A percentile compares a stretch with the other conserved stretches of the same genome.
Evolutionary conservation across 2,329 filamentous ascomycete genomes (phyloP).

Genomic region (Botrytis porri): DNA sequence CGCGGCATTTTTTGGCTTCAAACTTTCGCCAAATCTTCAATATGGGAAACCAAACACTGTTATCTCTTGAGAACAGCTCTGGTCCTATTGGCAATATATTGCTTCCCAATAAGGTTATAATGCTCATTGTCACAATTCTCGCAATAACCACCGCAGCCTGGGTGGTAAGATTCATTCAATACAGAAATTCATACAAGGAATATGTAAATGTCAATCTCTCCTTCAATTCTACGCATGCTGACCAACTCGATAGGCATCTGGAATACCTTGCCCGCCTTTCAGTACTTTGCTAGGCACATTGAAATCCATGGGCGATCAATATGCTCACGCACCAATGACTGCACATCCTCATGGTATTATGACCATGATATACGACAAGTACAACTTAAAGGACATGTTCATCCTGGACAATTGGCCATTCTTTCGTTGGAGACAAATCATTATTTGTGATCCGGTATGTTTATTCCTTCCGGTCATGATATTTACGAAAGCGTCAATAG

Average conservation of each 20-base stretch:
- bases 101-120: background rate
- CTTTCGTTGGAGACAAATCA: conserved; percentile 14
- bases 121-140: background rate
- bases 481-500: background rate
- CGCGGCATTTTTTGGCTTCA: no score
- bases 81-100: background rate
- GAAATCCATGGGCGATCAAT: conserved; percentile 7
- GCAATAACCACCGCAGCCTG: background rate
- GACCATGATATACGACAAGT: conserved; percentile 18
- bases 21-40: background rate
- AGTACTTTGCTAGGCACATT: conserved; percentile 13
- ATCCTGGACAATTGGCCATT: conserved; percentile 20
- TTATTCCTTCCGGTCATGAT: background rate
- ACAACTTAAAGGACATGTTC: conserved; percentile 12
- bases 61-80: no score
- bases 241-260: conserved; percentile 1
- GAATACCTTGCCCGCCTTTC: conserved; percentile 15
- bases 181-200: conserved; percentile 8
- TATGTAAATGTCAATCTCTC: background rate
- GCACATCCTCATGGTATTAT: conserved; percentile 19
- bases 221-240: background rate
- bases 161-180: background rate
- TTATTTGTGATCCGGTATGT: conserved; percentile 18
- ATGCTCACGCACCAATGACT: conserved; percentile 9
- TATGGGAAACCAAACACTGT: background rate